Base-by-base conservation (phyloP, 2,329 filamentous ascomycete genomes). In the Aspergillus intermedius region DNA sequence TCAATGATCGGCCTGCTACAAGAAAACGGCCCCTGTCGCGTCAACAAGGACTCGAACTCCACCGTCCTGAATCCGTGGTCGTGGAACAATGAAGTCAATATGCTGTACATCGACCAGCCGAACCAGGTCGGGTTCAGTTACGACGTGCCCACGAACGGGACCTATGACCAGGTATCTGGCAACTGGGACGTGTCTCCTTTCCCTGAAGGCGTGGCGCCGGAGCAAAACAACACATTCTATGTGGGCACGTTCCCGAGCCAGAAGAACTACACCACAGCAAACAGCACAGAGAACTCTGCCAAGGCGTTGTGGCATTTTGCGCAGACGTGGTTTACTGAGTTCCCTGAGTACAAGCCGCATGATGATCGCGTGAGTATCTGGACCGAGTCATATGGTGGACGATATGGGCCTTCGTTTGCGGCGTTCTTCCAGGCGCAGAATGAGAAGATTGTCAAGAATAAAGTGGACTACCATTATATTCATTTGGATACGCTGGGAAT, bases 71-170 rank as follows among this genome's bases (percentile, higher is more conserved):
- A 85, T 54, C 77, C 79, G 0, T 81, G 77, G 67, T 80, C 80
- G 1, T 85, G 81, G 78, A 82, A 80, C 51, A 79, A 80, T 55
- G 74, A 78, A 21, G 78, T 77, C 53, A 86, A 86, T 54, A 79
- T 86, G 76, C 77, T 88, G 13, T 87, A 84, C 65, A 79, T 88
- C 55, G 84, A 88, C 56, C 79, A 87, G 62, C 85, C 80, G 7
- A 77, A 74, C 8, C 75, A 78, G 42, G 76, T 80, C 4, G 81
- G 81, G 1, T 78, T 82, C 57, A 80, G 76, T 9, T 83, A 83
- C 60, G 72, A 71, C 48, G 54, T 65, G 1, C 62, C 62, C 8
- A 65, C 65, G 12, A 74, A 73, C 41, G 70, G 66, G 13, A 74
- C 71, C 7, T 61, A 59, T 34, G 56, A 68, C 42, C 62, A 66